phyloP scores from a whole-genome alignment of 176 grass and related monocot genomes.

The Paspalum notatum region DNA sequence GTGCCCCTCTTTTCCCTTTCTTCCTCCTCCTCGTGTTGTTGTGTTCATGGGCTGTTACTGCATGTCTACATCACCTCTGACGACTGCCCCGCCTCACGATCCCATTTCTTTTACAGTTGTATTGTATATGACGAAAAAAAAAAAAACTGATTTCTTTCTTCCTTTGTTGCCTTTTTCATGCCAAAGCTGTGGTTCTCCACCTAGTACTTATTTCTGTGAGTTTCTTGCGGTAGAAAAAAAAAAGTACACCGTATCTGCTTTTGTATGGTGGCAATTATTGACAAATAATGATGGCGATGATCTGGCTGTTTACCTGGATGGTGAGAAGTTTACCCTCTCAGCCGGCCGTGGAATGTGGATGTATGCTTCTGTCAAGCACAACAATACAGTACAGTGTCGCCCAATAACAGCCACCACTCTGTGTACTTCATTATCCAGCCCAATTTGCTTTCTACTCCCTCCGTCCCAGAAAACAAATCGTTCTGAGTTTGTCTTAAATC shows the following conservation, averaged over 20 bases:
- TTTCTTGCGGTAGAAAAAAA: too few species aligned
- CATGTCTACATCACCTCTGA: constrained; percentile 45
- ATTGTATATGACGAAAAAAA: background rate
- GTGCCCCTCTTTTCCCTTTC: too few species aligned
- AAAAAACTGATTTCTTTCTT: background rate
- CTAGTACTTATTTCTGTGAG: too few species aligned
- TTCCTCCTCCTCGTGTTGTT: background rate
- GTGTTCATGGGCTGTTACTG: background rate
- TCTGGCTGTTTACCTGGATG: background rate
- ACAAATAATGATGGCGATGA: background rate
- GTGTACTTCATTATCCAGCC: background rate
- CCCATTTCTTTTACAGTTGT: background rate
- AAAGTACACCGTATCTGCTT: too few species aligned
- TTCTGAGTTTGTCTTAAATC: too few species aligned
- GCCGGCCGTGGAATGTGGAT: background rate
- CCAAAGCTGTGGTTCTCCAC: background rate
- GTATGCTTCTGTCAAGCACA: background rate
- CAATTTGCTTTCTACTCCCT: too few species aligned
- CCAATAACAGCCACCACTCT: constrained; percentile 1
- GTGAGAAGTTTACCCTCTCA: background rate
- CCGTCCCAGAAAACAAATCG: too few species aligned
- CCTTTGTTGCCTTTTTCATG: background rate
- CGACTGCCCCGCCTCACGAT: background rate
- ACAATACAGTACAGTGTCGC: constrained; percentile 10
- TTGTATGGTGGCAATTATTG: background rate